Conservation (phyloP, 805 yeast genomes). For the Zygoascus biomembranicola region DNA sequence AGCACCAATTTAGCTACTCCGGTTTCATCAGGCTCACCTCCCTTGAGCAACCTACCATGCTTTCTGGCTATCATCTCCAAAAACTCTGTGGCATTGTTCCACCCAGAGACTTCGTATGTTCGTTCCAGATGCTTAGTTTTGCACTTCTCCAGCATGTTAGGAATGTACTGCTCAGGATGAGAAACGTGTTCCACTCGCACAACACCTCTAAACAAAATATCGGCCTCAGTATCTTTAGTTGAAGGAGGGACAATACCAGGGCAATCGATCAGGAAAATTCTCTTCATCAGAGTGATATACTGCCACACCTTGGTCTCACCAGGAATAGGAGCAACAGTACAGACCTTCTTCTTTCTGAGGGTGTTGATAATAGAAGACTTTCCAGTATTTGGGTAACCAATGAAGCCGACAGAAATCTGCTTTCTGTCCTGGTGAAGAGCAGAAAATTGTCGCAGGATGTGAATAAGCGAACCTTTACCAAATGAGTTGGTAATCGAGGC, state of each 20-base stretch:
- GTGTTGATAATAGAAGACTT: slow-evolving; percentile 94
- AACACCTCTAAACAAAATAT: slow-evolving; percentile 90
- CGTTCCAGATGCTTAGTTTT: slow-evolving; percentile 86
- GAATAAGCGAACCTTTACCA: slow-evolving; percentile 95
- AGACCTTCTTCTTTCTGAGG: slow-evolving; percentile 87
- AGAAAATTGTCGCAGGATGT: slow-evolving; percentile 86
- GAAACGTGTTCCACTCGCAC: slow-evolving; percentile 98
- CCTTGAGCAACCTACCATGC: slow-evolving; percentile 85
- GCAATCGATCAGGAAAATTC: slow-evolving; percentile 91
- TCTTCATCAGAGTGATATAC: slow-evolving; percentile 93
- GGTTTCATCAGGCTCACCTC: slow-evolving; percentile 96
- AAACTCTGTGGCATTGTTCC: slow-evolving; percentile 70
- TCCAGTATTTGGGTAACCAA: slow-evolving; percentile 98
- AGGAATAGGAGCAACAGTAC: slow-evolving; percentile 96
- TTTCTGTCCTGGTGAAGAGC: slow-evolving; percentile 85
- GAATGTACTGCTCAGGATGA: slow-evolving; percentile 90
- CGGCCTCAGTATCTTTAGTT: slow-evolving; percentile 79
- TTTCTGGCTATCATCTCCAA: slow-evolving; percentile 87
- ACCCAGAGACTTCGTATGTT: slow-evolving; percentile 89
- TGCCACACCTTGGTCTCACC: slow-evolving; percentile 99
- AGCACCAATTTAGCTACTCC: slow-evolving; percentile 86
- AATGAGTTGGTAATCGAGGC: slow-evolving; percentile 96
- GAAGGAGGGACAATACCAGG: slow-evolving; percentile 99
- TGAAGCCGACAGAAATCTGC: slow-evolving; percentile 94
- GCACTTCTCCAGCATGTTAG: slow-evolving; percentile 77